Conservation (phyloP, 371 early-diverging fungal species). For the Quaeritorhiza haematococci region DNA sequence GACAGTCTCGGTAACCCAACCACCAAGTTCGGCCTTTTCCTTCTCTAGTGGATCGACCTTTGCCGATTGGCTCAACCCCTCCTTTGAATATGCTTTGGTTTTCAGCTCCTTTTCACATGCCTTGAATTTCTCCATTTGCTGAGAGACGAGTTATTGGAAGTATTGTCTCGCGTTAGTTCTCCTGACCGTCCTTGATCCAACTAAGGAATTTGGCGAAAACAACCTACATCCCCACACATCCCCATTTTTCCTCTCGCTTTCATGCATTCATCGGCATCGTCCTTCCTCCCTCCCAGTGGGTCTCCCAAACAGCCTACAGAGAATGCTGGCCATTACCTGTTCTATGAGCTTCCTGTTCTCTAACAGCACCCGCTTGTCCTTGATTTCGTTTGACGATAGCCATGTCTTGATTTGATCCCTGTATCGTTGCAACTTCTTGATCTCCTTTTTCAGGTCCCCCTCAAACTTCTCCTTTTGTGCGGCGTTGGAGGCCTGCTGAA, state of each 20-base stretch:
- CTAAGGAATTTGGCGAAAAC: too few relatives aligned
- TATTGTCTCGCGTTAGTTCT: not conserved
- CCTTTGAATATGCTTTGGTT: slow-evolving; percentile 95
- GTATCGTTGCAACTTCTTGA: slow-evolving; percentile 92
- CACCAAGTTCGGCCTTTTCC: slow-evolving; percentile 74
- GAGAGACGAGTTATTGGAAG: slow-evolving; percentile 7
- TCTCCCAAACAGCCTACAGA: too few relatives aligned
- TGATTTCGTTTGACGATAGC: slow-evolving; percentile 87
- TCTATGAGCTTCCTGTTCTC: slow-evolving; percentile 92
- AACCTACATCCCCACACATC: too few relatives aligned
- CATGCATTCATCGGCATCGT: too few relatives aligned
- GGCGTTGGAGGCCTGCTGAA: slow-evolving; percentile 68
- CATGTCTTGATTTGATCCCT: slow-evolving; percentile 97
- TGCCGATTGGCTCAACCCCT: slow-evolving; percentile 74
- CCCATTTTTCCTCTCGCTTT: too few relatives aligned
- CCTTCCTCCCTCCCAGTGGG: too few relatives aligned
- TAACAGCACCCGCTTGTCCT: slow-evolving; percentile 85
- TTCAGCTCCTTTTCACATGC: slow-evolving; percentile 96
- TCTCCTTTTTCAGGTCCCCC: slow-evolving; percentile 93
- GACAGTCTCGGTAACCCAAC: slow-evolving; percentile 76
- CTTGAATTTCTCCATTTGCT: slow-evolving; percentile 98
- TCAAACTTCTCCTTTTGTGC: slow-evolving; percentile 96
- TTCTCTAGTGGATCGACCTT: slow-evolving; percentile 90
- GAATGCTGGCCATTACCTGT: too few relatives aligned
- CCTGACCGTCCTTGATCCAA: too few relatives aligned